Percentiles rank a stretch among this genome's conserved stretches.
These are phyloP conservation scores for Chaetomium fimeti DNA, from an alignment of 495 filamentous ascomycete species.

Conservation along the genomic window DNA sequence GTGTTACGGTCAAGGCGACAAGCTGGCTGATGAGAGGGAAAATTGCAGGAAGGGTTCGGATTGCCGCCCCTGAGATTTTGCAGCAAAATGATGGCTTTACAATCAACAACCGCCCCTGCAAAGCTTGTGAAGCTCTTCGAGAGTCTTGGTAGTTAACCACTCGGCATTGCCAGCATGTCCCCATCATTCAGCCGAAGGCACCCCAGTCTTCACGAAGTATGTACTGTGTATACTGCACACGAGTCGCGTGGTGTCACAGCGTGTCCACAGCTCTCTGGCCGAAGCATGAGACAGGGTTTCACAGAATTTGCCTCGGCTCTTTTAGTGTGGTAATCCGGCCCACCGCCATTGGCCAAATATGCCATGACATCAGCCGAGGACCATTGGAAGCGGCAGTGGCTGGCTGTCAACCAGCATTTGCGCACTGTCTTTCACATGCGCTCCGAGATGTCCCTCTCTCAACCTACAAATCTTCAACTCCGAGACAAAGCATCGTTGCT, in stretches of 20 bases:
- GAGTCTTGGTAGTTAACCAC: neutral
- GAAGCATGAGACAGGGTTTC: neutral
- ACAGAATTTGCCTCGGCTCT: conserved; percentile 20
- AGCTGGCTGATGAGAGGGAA: neutral
- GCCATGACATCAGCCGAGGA: conserved; percentile 33
- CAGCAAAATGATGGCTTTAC: neutral
- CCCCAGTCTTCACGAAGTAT: too few species aligned
- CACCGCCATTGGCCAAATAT: conserved; percentile 7
- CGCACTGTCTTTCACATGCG: conserved; percentile 14
- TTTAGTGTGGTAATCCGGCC: conserved; percentile 13
- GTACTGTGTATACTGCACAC: too few species aligned
- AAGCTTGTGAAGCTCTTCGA: neutral
- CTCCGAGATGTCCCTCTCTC: neutral
- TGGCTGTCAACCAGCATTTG: neutral
- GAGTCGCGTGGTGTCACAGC: conserved; percentile 8
- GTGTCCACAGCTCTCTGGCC: neutral
- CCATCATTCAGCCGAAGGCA: too few species aligned
- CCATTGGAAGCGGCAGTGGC: neutral
- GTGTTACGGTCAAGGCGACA: conserved; percentile 4
- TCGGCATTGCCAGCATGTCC: too few species aligned
- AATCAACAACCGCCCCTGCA: neutral
- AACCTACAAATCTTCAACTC: too few species aligned
- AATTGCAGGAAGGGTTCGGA: neutral
- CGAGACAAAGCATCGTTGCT: too few species aligned
- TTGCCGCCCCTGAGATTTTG: neutral